Base-by-base conservation (phyloP, 345 rosid genomes). In the Citropsis articulata region DNA sequence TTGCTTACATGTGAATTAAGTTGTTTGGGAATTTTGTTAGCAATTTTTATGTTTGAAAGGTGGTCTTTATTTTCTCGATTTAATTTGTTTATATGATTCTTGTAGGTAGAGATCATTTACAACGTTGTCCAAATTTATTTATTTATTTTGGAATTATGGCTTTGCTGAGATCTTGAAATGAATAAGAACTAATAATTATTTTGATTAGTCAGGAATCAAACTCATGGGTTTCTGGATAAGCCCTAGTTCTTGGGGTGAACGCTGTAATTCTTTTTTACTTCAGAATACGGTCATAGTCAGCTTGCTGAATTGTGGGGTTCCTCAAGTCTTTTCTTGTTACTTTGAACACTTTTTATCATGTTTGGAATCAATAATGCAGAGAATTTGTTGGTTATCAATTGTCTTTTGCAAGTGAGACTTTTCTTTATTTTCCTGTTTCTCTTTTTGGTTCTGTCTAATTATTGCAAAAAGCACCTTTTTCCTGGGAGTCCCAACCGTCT, bases 91-190 rank as follows among this genome's bases (percentile, higher is more conserved):
- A 4, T 63, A 3, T 8, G 6, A 3, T 28, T 48, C 59, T 45
- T 69, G 42, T 27, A 27, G 59, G 22, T 48, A 35, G 60, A 16
- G 27, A 73, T 59, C 35, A 14, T 24, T 59, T 12, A 73, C 36
- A n/a, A 27, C n/a, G 14, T 60, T 73, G 7, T n/a, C 7, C 45
- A 59, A 16, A 48, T 36, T 13, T 45, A 45, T 59, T 9, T 61
- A 27, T 24, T 14, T 16, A 40, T 3, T 7, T 31, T 4, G 25
- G 56, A 13, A 24, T 25, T 69, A n/a, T 69, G 18, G 65, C 50
- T 33, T 56, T 57, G 65, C 36, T 22, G 9, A 19, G 79, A 79
- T 84, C 81, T 63, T 79, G 66, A 31, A 69, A 53, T 59, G 75
- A 50, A 35, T 53, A 6, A 4, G 48, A 66, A 27, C 19, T 22